Conservation (phyloP, 1,284 basidiomycete genomes). For the Moniliophthora roreri region DNA sequence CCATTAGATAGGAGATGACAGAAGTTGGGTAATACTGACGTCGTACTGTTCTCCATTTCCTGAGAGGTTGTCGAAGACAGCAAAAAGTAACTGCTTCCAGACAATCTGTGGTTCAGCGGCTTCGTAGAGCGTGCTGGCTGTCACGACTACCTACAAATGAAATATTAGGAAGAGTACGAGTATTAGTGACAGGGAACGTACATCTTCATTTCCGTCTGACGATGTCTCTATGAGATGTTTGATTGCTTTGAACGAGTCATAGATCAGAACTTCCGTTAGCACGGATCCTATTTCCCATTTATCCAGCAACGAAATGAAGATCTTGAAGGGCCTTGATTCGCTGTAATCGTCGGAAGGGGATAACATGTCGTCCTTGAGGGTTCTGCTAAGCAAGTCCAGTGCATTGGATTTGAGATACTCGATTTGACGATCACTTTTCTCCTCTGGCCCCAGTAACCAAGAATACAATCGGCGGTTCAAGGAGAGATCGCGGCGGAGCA, state of each 20-base stretch:
- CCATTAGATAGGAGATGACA: not conserved
- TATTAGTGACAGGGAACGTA: constrained; percentile 30
- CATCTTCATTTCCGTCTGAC: constrained; percentile 62
- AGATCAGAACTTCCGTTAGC: constrained; percentile 76
- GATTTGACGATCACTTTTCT: constrained; percentile 72
- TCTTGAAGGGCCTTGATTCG: constrained; percentile 88
- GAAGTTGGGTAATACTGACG: constrained; percentile 32
- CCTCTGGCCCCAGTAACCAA: constrained; percentile 88
- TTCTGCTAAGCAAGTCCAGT: constrained; percentile 65
- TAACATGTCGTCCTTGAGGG: constrained; percentile 79
- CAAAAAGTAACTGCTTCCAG: constrained; percentile 76
- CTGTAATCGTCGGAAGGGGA: constrained; percentile 67
- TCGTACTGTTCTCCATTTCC: constrained; percentile 43
- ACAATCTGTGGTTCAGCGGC: constrained; percentile 87
- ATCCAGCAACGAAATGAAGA: constrained; percentile 93
- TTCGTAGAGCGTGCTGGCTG: constrained; percentile 90
- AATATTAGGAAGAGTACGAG: not conserved
- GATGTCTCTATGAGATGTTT: constrained; percentile 54
- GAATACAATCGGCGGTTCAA: constrained; percentile 91
- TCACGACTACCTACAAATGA: constrained; percentile 66
- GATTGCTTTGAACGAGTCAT: constrained; percentile 79
- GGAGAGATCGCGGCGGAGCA: constrained; percentile 89
- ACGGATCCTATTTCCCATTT: constrained; percentile 94
- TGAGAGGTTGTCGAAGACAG: constrained; percentile 52
- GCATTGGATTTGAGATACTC: constrained; percentile 70